Evolutionary conservation across 129 eudicot species (phyloP), one percentile per base, ranked within the genome.

Genomic region (Chrysanthemum seticuspe): DNA sequence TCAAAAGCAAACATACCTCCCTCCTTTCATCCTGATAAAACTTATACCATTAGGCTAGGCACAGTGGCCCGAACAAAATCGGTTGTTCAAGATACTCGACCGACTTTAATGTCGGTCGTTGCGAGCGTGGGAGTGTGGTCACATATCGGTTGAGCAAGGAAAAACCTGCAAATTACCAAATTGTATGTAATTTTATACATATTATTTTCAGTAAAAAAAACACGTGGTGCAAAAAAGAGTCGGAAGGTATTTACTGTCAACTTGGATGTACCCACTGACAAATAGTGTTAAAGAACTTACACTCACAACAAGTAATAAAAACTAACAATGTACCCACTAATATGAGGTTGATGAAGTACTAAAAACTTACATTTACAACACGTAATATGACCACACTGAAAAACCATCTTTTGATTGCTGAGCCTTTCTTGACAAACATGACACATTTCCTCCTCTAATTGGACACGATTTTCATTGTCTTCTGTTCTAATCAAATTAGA

Each of bases 401-500:
- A 94, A 58, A 94, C 98, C 97, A 94, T 90, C 79, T 81, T 94
- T 76, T 85, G 96, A 80, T 65, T 83, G 72, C 76, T 63, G 67
- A 86, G 88, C 62, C 78, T 89, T 59, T 94, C 98, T 75, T 90
- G 98, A 83, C 98, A 94, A 84, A 90, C 85, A 6, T 97, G 98
- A 83, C 97, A 94, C 7, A 80, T 66, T 31, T 85, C 36, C 4
- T 31, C 92, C 63, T 80, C 85, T 57, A 65, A 76, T 64, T 74
- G 82, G 53, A 61, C 67, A 31, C 51, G 72, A 65, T 61, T 18
- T 60, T 34, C 81, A 76, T 85, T 79, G 66, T 57, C 85, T 69
- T 27, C 78, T 27, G 76, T 84, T 25, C 14, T 23, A 16, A 71
- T 65, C 53, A 21, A 21, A 21, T 21, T 21, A 21, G 21, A 21